These are phyloP conservation scores for Fusarium annulatum DNA, from an alignment of 2,329 filamentous ascomycete genomes.

Conservation along the genomic window DNA sequence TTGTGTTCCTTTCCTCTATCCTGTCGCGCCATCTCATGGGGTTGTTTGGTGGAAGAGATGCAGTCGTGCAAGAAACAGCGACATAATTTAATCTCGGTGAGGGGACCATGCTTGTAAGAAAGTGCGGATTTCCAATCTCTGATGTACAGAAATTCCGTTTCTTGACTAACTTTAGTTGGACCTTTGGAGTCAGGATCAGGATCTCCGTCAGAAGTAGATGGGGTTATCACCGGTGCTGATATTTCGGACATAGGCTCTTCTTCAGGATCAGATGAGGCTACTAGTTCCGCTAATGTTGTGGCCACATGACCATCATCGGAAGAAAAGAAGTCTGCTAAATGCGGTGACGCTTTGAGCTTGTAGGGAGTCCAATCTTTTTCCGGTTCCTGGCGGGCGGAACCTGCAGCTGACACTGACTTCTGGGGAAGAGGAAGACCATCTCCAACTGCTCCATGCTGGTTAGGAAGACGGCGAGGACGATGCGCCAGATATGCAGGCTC, in stretches of 20 bases:
- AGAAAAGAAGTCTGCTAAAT: neutral
- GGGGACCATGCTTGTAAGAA: neutral
- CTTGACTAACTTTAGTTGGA: neutral
- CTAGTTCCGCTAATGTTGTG: neutral
- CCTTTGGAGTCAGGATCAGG: neutral
- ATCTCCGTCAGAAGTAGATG: neutral
- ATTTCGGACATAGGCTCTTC: neutral
- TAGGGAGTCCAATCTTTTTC: neutral
- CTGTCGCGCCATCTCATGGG: neutral
- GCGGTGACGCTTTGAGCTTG: neutral
- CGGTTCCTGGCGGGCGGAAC: neutral
- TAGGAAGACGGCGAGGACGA: neutral
- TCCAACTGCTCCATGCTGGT: neutral
- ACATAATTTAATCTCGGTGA: neutral
- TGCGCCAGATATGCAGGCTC: neutral
- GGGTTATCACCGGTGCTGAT: neutral
- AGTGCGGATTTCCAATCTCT: neutral
- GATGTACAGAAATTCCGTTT: neutral
- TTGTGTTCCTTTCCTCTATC: neutral
- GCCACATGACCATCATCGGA: neutral
- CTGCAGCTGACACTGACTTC: neutral
- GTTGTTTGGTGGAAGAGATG: neutral
- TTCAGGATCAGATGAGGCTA: neutral
- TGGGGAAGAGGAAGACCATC: constrained; percentile 3
- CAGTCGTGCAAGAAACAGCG: neutral